phyloP scores from a whole-genome alignment of 192 early-diverging fungal species.

The Entomortierella beljakovae region DNA sequence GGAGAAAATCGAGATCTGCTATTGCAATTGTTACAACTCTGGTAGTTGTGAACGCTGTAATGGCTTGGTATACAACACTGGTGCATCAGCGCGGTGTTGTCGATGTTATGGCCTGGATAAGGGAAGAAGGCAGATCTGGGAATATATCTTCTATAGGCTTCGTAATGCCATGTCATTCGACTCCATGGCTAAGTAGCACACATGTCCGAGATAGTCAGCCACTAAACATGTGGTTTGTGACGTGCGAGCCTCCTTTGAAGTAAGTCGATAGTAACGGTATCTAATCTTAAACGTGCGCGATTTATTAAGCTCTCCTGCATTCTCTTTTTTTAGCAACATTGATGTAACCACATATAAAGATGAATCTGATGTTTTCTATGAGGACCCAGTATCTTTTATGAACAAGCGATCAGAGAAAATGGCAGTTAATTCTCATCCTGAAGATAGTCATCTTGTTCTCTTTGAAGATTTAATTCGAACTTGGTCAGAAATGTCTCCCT shows the following conservation, averaged over 20 bases:
- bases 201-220: constrained; percentile 64
- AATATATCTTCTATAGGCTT: constrained; percentile 68
- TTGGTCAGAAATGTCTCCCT: constrained; percentile 30
- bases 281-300: too few species aligned
- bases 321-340: constrained; percentile 19
- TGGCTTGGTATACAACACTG: constrained; percentile 76
- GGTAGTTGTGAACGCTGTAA: constrained; percentile 72
- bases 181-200: constrained; percentile 90
- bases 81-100: constrained; percentile 95
- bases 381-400: constrained; percentile 70
- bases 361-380: constrained; percentile 86
- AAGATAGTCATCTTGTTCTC: constrained; percentile 75
- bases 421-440: not conserved
- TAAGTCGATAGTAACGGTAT: constrained; percentile 22
- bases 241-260: constrained; percentile 91
- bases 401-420: not conserved
- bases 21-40: constrained; percentile 53
- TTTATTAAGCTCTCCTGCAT: too few species aligned
- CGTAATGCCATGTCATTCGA: constrained; percentile 98
- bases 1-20: constrained; percentile 13
- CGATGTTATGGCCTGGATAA: constrained; percentile 84
- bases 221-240: constrained; percentile 80
- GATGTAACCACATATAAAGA: constrained; percentile 61
- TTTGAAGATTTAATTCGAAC: constrained; percentile 73
- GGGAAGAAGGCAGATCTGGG: constrained; percentile 51